A percentile compares a stretch with the other conserved stretches of the same genome.
phyloP scores from a whole-genome alignment of 805 yeast genomes.

The Candida michaelii region DNA sequence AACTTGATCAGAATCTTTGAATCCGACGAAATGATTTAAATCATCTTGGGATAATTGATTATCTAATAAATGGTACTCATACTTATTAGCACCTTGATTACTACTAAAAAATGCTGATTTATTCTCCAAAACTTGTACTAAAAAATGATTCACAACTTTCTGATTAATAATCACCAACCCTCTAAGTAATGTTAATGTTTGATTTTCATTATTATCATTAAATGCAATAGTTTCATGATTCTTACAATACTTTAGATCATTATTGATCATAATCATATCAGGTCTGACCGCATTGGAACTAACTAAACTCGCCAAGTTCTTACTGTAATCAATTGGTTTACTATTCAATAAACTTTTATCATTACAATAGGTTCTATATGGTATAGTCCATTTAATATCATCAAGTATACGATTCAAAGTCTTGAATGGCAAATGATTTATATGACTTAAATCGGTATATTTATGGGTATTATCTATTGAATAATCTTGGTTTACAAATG shows the following conservation, averaged over 20 bases:
- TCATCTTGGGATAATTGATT: constrained; percentile 29
- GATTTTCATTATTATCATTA: constrained; percentile 20
- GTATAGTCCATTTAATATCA: constrained; percentile 48
- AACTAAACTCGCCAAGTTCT: constrained; percentile 16
- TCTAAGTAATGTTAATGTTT: constrained; percentile 25
- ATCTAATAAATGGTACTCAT: constrained; percentile 36
- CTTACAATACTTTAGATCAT: constrained; percentile 35
- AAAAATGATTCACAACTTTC: constrained; percentile 28
- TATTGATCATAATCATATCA: constrained; percentile 35
- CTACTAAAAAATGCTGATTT: constrained; percentile 18
- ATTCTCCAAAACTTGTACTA: constrained; percentile 27
- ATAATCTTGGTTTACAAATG: constrained; percentile 15
- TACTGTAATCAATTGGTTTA: constrained; percentile 40
- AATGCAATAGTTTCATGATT: constrained; percentile 11
- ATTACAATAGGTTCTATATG: constrained; percentile 16
- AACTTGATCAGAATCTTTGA: constrained; percentile 9
- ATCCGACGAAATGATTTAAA: constrained; percentile 18
- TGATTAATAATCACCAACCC: constrained; percentile 29
- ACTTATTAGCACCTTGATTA: constrained; percentile 23
- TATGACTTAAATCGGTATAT: constrained; percentile 13
- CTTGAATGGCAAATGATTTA: constrained; percentile 44
- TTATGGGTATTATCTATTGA: constrained; percentile 8
- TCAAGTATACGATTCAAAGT: constrained; percentile 68
- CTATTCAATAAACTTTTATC: constrained; percentile 24
- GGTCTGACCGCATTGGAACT: constrained; percentile 8